phyloP scores from a whole-genome alignment of 176 grass and related monocot species.

The Eleusine indica region DNA sequence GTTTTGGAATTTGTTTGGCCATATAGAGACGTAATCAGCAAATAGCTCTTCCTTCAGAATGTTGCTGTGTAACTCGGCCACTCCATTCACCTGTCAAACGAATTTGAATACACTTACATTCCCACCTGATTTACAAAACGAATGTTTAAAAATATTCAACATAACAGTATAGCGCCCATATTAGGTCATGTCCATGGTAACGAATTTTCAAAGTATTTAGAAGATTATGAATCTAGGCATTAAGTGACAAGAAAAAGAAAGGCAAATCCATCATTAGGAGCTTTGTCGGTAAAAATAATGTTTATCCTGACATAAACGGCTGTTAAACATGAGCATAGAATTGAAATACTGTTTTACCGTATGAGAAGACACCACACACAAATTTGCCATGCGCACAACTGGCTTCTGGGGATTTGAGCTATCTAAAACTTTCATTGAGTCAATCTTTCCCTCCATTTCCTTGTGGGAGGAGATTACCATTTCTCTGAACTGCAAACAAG shows the following conservation, averaged over 20 bases:
- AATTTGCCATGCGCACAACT: conserved; percentile 82
- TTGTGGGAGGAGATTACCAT: conserved; percentile 64
- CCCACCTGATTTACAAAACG: conserved; percentile 35
- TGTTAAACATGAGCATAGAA: conserved; percentile 28
- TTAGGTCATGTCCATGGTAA: neutral
- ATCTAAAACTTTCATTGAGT: conserved; percentile 64
- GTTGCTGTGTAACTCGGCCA: conserved; percentile 81
- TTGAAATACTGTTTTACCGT: conserved; percentile 46
- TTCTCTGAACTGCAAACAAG: conserved; percentile 74
- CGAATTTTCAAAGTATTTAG: neutral
- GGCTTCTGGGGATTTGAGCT: conserved; percentile 85
- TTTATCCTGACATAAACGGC: conserved; percentile 3
- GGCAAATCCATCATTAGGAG: conserved; percentile 19
- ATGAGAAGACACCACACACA: conserved; percentile 68
- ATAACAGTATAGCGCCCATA: neutral
- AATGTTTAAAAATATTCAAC: conserved; percentile 14
- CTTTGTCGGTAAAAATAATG: neutral
- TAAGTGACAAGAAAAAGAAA: neutral
- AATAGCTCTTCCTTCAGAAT: conserved; percentile 81
- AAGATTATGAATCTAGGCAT: neutral
- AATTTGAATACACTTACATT: conserved; percentile 38
- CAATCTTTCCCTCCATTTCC: conserved; percentile 75
- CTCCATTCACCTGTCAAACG: conserved; percentile 76
- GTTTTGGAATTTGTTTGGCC: conserved; percentile 79
- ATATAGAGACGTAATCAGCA: conserved; percentile 65